phyloP scores from a whole-genome alignment of 768 basidiomycete species.

The Cystofilobasidium capitatum region DNA sequence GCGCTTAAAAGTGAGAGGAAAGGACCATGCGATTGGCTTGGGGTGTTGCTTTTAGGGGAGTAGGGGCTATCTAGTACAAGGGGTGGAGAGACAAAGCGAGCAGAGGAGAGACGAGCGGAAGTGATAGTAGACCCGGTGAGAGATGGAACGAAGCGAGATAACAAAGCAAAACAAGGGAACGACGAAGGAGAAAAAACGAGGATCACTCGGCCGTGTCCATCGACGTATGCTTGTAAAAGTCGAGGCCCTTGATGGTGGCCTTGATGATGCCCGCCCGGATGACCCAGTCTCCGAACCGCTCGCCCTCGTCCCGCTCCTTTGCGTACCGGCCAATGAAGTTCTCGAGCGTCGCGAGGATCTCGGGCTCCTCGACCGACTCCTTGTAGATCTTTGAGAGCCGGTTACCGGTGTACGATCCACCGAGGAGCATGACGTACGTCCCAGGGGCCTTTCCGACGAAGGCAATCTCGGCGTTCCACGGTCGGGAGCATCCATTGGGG shows the following conservation, averaged over 20 bases:
- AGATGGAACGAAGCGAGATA: not conserved
- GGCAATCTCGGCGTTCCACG: constrained; percentile 88
- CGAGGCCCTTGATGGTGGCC: constrained; percentile 67
- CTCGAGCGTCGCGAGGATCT: constrained; percentile 74
- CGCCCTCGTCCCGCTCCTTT: constrained; percentile 71
- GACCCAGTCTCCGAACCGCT: constrained; percentile 80
- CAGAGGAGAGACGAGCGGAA: too few species aligned
- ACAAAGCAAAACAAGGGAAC: not conserved
- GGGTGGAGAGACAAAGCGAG: too few species aligned
- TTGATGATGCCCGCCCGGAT: constrained; percentile 85
- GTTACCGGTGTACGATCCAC: constrained; percentile 89
- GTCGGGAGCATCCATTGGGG: constrained; percentile 48
- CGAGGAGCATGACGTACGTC: constrained; percentile 85
- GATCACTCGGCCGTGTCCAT: constrained; percentile 18
- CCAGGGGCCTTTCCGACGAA: constrained; percentile 95
- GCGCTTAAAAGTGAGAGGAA: too few species aligned
- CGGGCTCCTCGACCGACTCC: constrained; percentile 78
- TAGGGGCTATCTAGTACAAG: too few species aligned
- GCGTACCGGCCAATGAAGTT: constrained; percentile 96
- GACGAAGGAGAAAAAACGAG: not conserved
- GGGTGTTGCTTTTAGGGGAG: too few species aligned
- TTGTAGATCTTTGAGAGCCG: constrained; percentile 87
- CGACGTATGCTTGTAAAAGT: constrained; percentile 61
- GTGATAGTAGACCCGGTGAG: too few species aligned
- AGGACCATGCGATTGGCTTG: too few species aligned